Evolutionary conservation across 2,329 filamentous ascomycete species (phyloP).

Genomic region (Xylariaceae sp.): DNA sequence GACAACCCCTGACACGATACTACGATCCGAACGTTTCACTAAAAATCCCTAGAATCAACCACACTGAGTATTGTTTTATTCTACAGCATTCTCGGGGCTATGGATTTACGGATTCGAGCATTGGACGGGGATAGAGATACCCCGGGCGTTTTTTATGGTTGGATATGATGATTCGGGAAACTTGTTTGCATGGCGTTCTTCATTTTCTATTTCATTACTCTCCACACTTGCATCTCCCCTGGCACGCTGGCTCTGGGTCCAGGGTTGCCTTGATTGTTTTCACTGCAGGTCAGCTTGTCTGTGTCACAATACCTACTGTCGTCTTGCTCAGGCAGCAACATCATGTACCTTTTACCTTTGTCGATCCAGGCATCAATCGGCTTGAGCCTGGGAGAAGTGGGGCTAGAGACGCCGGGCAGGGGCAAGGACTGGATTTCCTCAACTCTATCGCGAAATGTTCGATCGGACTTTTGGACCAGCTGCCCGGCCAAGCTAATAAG

Average conservation of each 20-base stretch:
- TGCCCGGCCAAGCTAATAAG: constrained; percentile 11
- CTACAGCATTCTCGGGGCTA: constrained; percentile 15
- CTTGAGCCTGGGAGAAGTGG: constrained; percentile 4
- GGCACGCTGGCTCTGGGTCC: background rate
- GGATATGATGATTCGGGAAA: constrained; percentile 1
- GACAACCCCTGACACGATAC: constrained; percentile 9
- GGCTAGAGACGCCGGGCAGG: background rate
- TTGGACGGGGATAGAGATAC: constrained; percentile 18
- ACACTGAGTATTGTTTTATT: constrained; percentile 5
- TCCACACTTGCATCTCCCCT: constrained; percentile 6
- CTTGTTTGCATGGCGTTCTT: constrained; percentile 7
- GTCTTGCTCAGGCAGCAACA: constrained; percentile 19
- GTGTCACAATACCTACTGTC: constrained; percentile 16
- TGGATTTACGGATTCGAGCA: constrained; percentile 16
- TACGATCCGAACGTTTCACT: constrained; percentile 11
- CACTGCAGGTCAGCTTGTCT: constrained; percentile 16
- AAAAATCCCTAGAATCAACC: constrained; percentile 2
- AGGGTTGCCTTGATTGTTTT: constrained; percentile 3
- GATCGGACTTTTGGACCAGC: constrained; percentile 8
- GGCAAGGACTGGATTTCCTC: constrained; percentile 14
- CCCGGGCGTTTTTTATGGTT: constrained; percentile 20
- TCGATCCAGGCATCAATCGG: constrained; percentile 14
- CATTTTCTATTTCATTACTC: background rate
- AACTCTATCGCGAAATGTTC: background rate
- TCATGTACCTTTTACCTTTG: constrained; percentile 14